A percentile compares a stretch with the other conserved stretches of the same genome.
Conservation (phyloP, 2,329 filamentous ascomycete species). For the Apiospora aurea region DNA sequence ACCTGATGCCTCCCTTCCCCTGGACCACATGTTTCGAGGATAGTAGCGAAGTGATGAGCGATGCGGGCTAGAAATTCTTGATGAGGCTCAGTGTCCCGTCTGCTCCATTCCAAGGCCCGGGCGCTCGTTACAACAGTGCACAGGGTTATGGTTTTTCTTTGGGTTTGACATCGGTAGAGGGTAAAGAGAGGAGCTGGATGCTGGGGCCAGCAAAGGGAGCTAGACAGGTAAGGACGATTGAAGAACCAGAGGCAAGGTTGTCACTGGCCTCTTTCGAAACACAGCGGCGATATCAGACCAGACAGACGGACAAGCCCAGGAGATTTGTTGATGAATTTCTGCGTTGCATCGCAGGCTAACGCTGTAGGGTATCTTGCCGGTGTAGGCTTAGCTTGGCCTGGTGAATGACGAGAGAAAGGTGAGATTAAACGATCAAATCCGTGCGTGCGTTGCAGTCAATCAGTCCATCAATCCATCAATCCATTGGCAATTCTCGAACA, state of each 20-base stretch:
- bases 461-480: background rate
- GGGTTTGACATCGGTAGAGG: background rate
- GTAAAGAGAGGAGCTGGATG: background rate
- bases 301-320: background rate
- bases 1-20: background rate
- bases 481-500: constrained; percentile 5
- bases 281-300: no score
- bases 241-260: background rate
- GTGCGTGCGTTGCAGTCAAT: no score
- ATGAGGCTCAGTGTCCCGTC: background rate
- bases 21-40: constrained; percentile 3
- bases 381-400: constrained; percentile 14
- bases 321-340: background rate
- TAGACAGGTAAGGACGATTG: background rate
- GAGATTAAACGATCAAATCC: background rate
- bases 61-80: constrained; percentile 6
- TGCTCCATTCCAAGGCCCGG: background rate
- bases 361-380: constrained; percentile 1
- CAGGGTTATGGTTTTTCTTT: constrained; percentile 12
- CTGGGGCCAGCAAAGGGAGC: background rate
- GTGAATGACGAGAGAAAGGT: background rate
- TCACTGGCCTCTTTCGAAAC: constrained; percentile 16
- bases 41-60: background rate
- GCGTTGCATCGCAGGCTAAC: background rate
- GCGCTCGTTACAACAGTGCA: constrained; percentile 3